phyloP scores from a whole-genome alignment of 2,329 filamentous ascomycete genomes.

The Aspergillus sp. region DNA sequence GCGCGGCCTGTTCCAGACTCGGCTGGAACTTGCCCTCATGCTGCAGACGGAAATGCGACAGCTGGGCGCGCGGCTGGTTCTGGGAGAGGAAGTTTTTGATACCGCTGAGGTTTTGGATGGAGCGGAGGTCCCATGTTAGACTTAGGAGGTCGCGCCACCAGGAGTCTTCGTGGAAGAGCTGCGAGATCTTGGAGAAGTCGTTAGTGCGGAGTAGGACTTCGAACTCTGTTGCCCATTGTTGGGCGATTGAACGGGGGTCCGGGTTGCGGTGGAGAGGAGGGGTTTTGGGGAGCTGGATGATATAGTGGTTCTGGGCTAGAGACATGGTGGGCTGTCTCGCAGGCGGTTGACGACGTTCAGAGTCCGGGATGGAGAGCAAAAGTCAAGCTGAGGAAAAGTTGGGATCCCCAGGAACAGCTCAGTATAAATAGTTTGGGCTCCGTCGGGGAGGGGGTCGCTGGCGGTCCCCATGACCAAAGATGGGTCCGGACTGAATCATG shows the following conservation, averaged over 20 bases:
- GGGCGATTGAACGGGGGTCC: slow-evolving; percentile 27
- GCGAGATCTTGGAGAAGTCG: slow-evolving; percentile 17
- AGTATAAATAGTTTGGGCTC: background rate
- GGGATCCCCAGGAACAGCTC: background rate
- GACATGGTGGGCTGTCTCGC: slow-evolving; percentile 11
- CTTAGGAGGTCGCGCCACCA: slow-evolving; percentile 45
- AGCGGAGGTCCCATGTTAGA: slow-evolving; percentile 42
- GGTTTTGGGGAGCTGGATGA: slow-evolving; percentile 32
- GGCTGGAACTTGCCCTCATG: slow-evolving; percentile 34
- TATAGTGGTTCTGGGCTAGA: slow-evolving; percentile 24
- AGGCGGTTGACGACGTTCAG: too few relatives aligned
- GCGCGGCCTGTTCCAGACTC: slow-evolving; percentile 26
- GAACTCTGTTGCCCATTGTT: slow-evolving; percentile 34
- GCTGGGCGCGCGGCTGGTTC: slow-evolving; percentile 25
- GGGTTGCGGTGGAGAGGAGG: slow-evolving; percentile 18
- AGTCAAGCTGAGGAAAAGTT: background rate
- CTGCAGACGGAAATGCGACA: slow-evolving; percentile 33
- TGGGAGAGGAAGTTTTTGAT: slow-evolving; percentile 33
- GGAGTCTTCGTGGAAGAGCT: slow-evolving; percentile 38
- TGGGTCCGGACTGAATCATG: slow-evolving; percentile 8
- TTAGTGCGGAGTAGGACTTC: slow-evolving; percentile 23
- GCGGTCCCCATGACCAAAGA: slow-evolving; percentile 4
- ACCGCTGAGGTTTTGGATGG: slow-evolving; percentile 29
- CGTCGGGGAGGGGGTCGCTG: background rate
- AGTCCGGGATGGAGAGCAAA: background rate